Percentiles rank a stretch among this genome's conserved stretches.
These are phyloP conservation scores for Starmerella kuoi DNA, from an alignment of 805 yeast species.

Conservation along the genomic window DNA sequence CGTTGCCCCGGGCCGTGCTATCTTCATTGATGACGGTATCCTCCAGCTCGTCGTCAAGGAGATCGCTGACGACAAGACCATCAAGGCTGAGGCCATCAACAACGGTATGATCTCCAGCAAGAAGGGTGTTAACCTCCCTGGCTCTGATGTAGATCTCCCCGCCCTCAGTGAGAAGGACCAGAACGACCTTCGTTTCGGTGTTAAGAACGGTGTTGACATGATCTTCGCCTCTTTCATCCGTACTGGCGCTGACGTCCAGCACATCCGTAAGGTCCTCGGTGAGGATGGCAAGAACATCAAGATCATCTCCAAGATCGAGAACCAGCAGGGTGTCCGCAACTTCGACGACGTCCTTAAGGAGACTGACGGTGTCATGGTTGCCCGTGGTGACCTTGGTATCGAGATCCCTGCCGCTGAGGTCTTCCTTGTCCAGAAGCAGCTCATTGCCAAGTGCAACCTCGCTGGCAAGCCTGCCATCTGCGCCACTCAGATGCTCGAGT, in stretches of 20 bases:
- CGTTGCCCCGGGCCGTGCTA: conserved; percentile 72
- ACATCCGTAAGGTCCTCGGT: conserved; percentile 89
- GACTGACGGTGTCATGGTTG: conserved; percentile 99
- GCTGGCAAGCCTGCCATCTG: conserved; percentile 99
- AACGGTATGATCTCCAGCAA: conserved; percentile 93
- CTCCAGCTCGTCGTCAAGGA: conserved; percentile 85
- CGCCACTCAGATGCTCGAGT: conserved; percentile 99
- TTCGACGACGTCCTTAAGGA: conserved; percentile 88
- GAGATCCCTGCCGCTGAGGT: conserved; percentile 99
- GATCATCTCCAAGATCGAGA: conserved; percentile 95
- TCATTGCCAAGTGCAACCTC: conserved; percentile 97
- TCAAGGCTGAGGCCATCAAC: conserved; percentile 81
- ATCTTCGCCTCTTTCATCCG: conserved; percentile 97
- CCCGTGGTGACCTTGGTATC: conserved; percentile 99
- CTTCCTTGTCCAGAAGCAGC: conserved; percentile 94
- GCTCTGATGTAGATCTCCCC: conserved; percentile 97
- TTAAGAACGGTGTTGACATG: conserved; percentile 96
- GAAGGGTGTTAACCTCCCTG: conserved; percentile 98
- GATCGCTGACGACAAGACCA: conserved; percentile 63
- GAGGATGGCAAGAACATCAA: conserved; percentile 94
- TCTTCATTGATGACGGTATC: conserved; percentile 96
- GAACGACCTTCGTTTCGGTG: conserved; percentile 87
- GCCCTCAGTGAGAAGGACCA: conserved; percentile 95
- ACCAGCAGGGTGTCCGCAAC: conserved; percentile 99
- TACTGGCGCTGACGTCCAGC: conserved; percentile 76